Conservation (phyloP, 371 early-diverging fungal genomes). For the Dichotomocladium elegans region DNA sequence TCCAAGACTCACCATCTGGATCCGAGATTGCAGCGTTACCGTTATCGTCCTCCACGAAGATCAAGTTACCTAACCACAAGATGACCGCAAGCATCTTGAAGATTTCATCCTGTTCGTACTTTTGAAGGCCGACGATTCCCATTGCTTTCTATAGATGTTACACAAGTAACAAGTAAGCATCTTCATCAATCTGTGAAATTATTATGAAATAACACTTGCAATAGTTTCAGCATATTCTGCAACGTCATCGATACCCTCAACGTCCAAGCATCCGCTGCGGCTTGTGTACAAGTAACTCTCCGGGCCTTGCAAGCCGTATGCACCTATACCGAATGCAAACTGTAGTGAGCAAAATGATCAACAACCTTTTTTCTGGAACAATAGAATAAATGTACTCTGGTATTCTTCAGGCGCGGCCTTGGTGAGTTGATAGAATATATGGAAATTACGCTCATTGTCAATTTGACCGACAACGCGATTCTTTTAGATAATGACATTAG, state of each 20-base stretch:
- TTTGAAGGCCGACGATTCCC: constrained; percentile 71
- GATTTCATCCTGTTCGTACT: constrained; percentile 74
- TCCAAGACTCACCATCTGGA: constrained; percentile 44
- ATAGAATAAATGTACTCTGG: constrained; percentile 40
- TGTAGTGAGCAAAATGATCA: not conserved
- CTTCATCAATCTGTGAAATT: not conserved
- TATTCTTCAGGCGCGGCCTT: constrained; percentile 75
- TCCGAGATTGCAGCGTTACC: constrained; percentile 65
- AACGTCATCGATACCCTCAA: constrained; percentile 79
- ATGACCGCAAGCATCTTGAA: constrained; percentile 79
- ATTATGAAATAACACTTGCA: constrained; percentile 26
- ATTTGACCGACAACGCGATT: constrained; percentile 96
- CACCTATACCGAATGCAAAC: constrained; percentile 34
- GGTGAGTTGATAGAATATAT: constrained; percentile 93
- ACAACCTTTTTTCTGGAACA: not conserved
- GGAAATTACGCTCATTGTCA: constrained; percentile 95
- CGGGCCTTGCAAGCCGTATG: constrained; percentile 77
- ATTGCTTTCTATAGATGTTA: constrained; percentile 63
- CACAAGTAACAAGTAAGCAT: not conserved
- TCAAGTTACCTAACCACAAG: constrained; percentile 81
- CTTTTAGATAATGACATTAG: constrained; percentile 21
- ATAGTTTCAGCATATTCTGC: constrained; percentile 72
- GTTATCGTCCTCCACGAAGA: constrained; percentile 67
- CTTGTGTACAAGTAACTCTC: constrained; percentile 80
- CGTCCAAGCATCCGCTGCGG: constrained; percentile 71